phyloP scores from a whole-genome alignment of 73 alveolate species.

The Loxodes magnus region DNA sequence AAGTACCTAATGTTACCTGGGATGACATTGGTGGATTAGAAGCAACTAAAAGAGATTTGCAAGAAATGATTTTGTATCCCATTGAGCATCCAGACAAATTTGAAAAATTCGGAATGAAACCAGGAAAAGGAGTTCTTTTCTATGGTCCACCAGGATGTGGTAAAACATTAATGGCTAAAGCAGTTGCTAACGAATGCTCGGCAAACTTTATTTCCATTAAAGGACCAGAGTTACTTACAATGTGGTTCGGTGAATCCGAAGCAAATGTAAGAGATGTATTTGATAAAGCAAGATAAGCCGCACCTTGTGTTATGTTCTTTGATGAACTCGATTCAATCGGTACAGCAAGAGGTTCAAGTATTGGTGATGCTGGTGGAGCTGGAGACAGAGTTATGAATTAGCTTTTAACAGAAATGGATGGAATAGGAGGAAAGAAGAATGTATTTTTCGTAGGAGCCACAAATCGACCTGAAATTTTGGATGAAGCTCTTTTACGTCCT shows the following conservation, averaged over 20 bases:
- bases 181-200: conserved; percentile 94
- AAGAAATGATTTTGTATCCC: conserved; percentile 63
- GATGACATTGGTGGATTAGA: conserved; percentile 98
- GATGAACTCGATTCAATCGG: conserved; percentile 99
- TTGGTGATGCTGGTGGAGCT: conserved; percentile 56
- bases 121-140: conserved; percentile 94
- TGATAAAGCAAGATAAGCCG: conserved; percentile 84
- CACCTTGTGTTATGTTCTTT: conserved; percentile 89
- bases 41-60: conserved; percentile 79
- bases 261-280: conserved; percentile 97
- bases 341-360: conserved; percentile 77
- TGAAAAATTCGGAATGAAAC: conserved; percentile 88
- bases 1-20: conserved; percentile 94
- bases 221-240: conserved; percentile 96
- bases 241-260: conserved; percentile 99
- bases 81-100: conserved; percentile 73
- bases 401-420: conserved; percentile 96
- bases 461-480: conserved; percentile 98
- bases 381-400: conserved; percentile 93
- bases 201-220: conserved; percentile 98
- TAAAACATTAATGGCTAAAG: conserved; percentile 98
- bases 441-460: conserved; percentile 97
- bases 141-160: conserved; percentile 99
- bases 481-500: conserved; percentile 98
- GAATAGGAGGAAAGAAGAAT: conserved; percentile 97